Evolutionary conservation across 2,329 filamentous ascomycete species (phyloP).

Genomic region (Botrytis medusae): DNA sequence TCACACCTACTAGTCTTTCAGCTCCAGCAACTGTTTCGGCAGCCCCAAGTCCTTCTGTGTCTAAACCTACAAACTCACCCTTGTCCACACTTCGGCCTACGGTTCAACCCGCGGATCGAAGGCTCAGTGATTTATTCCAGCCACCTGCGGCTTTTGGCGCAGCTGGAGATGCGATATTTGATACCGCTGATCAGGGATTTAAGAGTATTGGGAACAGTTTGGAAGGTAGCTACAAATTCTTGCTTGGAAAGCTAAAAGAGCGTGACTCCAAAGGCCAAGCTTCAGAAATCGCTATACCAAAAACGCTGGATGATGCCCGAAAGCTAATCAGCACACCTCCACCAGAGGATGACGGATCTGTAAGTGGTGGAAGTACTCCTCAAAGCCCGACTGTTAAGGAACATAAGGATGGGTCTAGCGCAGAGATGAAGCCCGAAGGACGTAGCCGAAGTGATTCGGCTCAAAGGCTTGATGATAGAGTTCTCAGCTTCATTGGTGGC

Average conservation of each 20-base stretch:
- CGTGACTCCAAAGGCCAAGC: slow-evolving; percentile 51
- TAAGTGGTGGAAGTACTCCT: slow-evolving; percentile 51
- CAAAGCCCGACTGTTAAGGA: slow-evolving; percentile 42
- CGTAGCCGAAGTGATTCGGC: slow-evolving; percentile 38
- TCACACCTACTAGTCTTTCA: slow-evolving; percentile 38
- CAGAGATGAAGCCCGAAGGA: slow-evolving; percentile 13
- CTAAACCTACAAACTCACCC: slow-evolving; percentile 36
- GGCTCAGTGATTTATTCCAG: slow-evolving; percentile 83
- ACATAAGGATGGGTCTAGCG: background rate
- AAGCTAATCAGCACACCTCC: slow-evolving; percentile 78
- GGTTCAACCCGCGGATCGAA: slow-evolving; percentile 61
- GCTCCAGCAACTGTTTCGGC: slow-evolving; percentile 30
- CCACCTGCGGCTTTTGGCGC: slow-evolving; percentile 78
- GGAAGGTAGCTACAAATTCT: slow-evolving; percentile 89
- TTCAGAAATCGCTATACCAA: slow-evolving; percentile 65
- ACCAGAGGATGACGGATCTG: slow-evolving; percentile 44
- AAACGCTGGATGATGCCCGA: slow-evolving; percentile 88
- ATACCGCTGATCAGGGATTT: slow-evolving; percentile 84
- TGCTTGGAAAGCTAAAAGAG: slow-evolving; percentile 85
- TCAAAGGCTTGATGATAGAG: slow-evolving; percentile 58
- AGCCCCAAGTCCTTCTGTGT: slow-evolving; percentile 39
- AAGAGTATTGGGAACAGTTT: slow-evolving; percentile 90
- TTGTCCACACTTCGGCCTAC: slow-evolving; percentile 38
- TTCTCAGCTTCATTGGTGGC: slow-evolving; percentile 71
- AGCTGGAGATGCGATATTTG: slow-evolving; percentile 81